Evolutionary conservation across 1,284 basidiomycete genomes (phyloP), one percentile per base, ranked within the genome.

Genomic region (Cerrena zonata): DNA sequence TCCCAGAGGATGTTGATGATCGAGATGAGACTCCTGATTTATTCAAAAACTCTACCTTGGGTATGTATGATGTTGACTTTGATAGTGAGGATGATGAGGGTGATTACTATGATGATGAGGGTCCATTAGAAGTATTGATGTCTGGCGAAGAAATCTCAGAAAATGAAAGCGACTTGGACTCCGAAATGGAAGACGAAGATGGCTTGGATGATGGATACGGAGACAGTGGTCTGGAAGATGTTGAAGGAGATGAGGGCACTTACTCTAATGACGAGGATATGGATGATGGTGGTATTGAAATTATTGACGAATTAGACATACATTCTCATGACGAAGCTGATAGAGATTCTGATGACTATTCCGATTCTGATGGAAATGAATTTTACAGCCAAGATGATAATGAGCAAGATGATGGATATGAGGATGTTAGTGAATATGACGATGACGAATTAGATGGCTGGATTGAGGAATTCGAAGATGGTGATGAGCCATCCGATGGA

Each of bases 41-140:
- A 21, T 99, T 99, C 70, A 86, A 94, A 53, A 96, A 95, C 68
- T 99, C 95, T 1, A 90, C 93, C 4, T 78, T 99, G 38, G 96
- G 95, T 59, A 94, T 99, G 93, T 90, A 70, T n/a, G n/a, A 45
- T 13, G 19, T 25, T 41, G 37, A 7, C 39, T n/a, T 5, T 7
- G 7, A 18, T 26, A n/a, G 23, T 51, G 24, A 55, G 18, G 25
- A 7, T 41, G 25, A 53, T 57, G 22, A 56, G 22, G 25, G n/a
- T 49, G 18, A n/a, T n/a, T n/a, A n/a, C n/a, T n/a, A n/a, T n/a
- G n/a, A n/a, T n/a, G n/a, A n/a, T n/a, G n/a, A n/a, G n/a, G n/a
- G n/a, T n/a, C n/a, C n/a, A n/a, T n/a, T n/a, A n/a, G n/a, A n/a
- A n/a, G n/a, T n/a, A n/a, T n/a, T n/a, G n/a, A n/a, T n/a, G n/a